Percentiles rank a stretch among this genome's conserved stretches.
phyloP scores from a whole-genome alignment of 495 filamentous ascomycete species.

The Podospora anserina region DNA sequence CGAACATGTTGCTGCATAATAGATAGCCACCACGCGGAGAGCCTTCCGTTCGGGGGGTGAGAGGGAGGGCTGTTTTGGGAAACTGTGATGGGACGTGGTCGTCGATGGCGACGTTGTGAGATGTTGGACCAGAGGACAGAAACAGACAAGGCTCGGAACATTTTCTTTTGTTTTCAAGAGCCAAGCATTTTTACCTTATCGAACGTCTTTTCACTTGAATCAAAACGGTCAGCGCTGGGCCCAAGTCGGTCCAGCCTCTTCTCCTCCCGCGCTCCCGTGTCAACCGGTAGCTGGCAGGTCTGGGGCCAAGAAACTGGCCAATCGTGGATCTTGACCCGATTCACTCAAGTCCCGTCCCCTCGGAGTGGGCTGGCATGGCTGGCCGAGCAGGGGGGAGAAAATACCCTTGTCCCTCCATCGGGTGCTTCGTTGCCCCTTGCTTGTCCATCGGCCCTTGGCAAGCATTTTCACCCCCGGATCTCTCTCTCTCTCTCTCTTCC shows the following conservation, averaged over 20 bases:
- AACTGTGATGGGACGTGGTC: neutral
- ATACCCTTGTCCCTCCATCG: constrained; percentile 14
- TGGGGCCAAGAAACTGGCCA: constrained; percentile 18
- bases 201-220: neutral
- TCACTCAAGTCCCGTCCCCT: constrained; percentile 24
- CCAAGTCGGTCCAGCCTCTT: neutral
- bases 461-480: constrained; percentile 10
- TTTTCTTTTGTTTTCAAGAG: neutral
- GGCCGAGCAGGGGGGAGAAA: constrained; percentile 25
- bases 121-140: neutral
- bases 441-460: constrained; percentile 21
- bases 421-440: constrained; percentile 24
- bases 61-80: neutral
- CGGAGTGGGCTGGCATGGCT: constrained; percentile 18
- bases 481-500: constrained; percentile 5
- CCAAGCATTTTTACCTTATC: constrained; percentile 4
- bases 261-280: constrained; percentile 6
- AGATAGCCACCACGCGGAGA: constrained; percentile 1
- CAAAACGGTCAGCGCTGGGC: neutral
- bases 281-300: constrained; percentile 21
- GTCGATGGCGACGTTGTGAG: neutral
- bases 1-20: constrained; percentile 4
- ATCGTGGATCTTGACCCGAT: constrained; percentile 21
- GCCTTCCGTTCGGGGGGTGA: neutral
- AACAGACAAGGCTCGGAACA: neutral